Conservation (phyloP, 2,329 filamentous ascomycete species). For the Microdochium bolleyi region DNA sequence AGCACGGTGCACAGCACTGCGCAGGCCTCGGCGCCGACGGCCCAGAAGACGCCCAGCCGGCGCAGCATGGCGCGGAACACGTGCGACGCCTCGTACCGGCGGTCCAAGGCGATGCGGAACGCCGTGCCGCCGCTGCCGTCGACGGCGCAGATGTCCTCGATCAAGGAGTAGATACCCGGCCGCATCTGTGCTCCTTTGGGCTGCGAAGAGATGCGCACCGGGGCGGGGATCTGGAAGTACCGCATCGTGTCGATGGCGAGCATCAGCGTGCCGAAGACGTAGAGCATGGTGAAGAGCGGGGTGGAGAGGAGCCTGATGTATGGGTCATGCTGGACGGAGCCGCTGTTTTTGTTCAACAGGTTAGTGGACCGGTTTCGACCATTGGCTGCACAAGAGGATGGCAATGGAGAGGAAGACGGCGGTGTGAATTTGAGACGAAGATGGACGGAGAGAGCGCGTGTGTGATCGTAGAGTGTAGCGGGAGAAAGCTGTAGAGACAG, state of each 20-base stretch:
- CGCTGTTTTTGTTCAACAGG: conserved; percentile 3
- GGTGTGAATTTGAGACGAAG: not conserved
- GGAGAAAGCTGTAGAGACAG: not conserved
- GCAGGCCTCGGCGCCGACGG: conserved; percentile 15
- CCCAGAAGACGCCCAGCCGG: conserved; percentile 43
- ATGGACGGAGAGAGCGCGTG: not conserved
- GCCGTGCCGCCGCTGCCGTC: conserved; percentile 43
- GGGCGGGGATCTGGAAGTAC: conserved; percentile 31
- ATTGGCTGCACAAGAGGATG: too few species aligned
- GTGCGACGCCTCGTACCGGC: conserved; percentile 43
- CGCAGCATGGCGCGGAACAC: conserved; percentile 44
- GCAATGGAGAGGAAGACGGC: too few species aligned
- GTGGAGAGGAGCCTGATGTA: conserved; percentile 43
- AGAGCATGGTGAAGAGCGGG: conserved; percentile 41
- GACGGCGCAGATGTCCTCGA: conserved; percentile 45
- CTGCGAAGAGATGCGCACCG: conserved; percentile 42
- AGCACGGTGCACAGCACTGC: conserved; percentile 7
- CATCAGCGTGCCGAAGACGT: conserved; percentile 41
- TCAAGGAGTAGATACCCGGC: conserved; percentile 43
- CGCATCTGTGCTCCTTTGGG: conserved; percentile 40
- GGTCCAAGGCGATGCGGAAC: conserved; percentile 41
- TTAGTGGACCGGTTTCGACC: too few species aligned
- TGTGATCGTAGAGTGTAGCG: not conserved
- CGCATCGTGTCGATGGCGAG: conserved; percentile 39
- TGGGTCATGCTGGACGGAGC: conserved; percentile 11